Conservation (phyloP, 495 filamentous ascomycete species). For the Daldinia loculata region DNA sequence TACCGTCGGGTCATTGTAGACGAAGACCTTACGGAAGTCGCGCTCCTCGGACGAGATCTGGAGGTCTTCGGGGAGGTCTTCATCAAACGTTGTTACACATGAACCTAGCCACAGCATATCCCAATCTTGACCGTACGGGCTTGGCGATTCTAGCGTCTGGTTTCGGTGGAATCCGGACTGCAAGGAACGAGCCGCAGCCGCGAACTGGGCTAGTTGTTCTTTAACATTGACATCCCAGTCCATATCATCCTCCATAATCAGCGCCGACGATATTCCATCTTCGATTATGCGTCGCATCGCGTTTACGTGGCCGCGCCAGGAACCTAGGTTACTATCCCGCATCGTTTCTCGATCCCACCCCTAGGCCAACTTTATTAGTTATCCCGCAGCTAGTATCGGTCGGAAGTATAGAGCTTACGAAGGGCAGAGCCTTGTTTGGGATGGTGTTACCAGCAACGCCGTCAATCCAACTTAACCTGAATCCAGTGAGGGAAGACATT, state of each 20-base stretch:
- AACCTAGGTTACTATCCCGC: constrained; percentile 34
- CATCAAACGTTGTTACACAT: constrained; percentile 49
- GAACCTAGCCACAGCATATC: constrained; percentile 66
- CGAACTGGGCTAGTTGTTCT: constrained; percentile 57
- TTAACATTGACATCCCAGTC: constrained; percentile 66
- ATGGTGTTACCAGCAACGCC: constrained; percentile 46
- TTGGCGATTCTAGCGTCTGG: constrained; percentile 43
- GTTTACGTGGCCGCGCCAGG: constrained; percentile 40
- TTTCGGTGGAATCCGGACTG: constrained; percentile 41
- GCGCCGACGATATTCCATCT: constrained; percentile 56
- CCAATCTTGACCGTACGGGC: constrained; percentile 68
- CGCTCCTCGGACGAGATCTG: constrained; percentile 24
- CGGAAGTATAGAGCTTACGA: constrained; percentile 7
- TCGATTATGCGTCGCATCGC: constrained; percentile 52
- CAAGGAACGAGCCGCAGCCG: constrained; percentile 46
- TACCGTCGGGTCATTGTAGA: constrained; percentile 36
- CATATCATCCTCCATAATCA: constrained; percentile 66
- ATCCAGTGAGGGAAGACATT: constrained; percentile 46
- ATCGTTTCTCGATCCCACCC: constrained; percentile 32
- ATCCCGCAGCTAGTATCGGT: background rate
- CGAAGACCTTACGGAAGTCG: constrained; percentile 21
- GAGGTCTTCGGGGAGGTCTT: constrained; percentile 28
- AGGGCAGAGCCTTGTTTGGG: constrained; percentile 44
- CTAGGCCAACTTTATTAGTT: constrained; percentile 5
- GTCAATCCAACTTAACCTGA: constrained; percentile 48